Evolutionary conservation across 805 yeast species (phyloP), one percentile per base, ranked within the genome.

Genomic region (Metschnikowia peoriensis): DNA sequence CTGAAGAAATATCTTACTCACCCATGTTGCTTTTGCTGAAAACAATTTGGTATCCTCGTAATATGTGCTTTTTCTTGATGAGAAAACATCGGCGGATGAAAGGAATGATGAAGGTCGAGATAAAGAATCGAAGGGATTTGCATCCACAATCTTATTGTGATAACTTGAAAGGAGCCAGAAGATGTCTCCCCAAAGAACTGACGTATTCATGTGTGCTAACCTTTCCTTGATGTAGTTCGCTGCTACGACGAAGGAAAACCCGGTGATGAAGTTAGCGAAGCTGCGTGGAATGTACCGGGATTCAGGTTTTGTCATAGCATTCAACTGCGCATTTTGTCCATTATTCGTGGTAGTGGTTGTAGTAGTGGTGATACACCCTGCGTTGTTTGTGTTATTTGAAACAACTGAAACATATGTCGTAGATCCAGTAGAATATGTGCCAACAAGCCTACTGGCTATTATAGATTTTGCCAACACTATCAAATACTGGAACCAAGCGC

Each of bases 381-480:
- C 38, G 16, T 51, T 35, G 34, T 47, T 43, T 22, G 58, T 17
- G 29, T 49, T 50, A 38, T 41, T 55, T 5, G 61, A 53, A 1
- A 58, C 60, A 14, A 63, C 61, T 10, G 65, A 52, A 15, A 62
- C 60, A 45, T 60, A 60, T 16, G 67, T 61, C 37, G 65, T 63
- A 47, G 64, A 61, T 42, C 64, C 64, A 11, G 65, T 59, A 14
- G 66, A 52, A 17, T 63, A 52, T 12, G 67, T 57, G 22, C 72
- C 73, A 28, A 68, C 64, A 37, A 69, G 56, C 34, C 66, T 65
- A 35, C 66, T 61, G 3, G 73, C 66, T 12, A 69, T 54, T n/a
- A 69, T 66, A 16, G 69, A 62, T 44, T 67, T 66, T 28, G 72
- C 68, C 48, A 69, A 57, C 7, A 67, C 57, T 6, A 61, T 59